Conservation (phyloP, 805 yeast genomes). For the Nadsonia fulvescens region DNA sequence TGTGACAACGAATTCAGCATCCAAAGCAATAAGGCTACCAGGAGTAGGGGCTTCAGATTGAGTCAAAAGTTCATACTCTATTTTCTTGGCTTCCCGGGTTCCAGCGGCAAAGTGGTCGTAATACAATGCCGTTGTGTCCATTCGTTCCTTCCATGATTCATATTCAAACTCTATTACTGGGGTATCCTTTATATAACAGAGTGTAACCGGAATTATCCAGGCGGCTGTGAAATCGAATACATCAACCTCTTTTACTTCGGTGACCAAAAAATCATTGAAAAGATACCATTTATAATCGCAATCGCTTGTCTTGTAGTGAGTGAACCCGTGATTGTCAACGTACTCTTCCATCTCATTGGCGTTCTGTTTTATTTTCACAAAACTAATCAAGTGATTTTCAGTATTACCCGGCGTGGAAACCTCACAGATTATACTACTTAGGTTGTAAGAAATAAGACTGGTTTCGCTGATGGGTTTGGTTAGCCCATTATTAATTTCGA, state of each 20-base stretch:
- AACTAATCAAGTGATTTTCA: constrained; percentile 20
- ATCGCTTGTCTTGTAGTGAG: too few species aligned
- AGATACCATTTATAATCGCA: constrained; percentile 45
- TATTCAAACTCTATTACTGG: constrained; percentile 23
- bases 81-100: constrained; percentile 35
- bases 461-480: too few species aligned
- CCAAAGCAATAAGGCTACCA: constrained; percentile 76
- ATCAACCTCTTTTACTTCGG: constrained; percentile 54
- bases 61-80: constrained; percentile 54
- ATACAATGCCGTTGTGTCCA: constrained; percentile 51
- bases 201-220: constrained; percentile 74
- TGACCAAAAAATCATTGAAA: constrained; percentile 83
- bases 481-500: too few species aligned
- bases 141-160: constrained; percentile 27
- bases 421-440: constrained; percentile 21
- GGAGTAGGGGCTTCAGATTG: constrained; percentile 50
- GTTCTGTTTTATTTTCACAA: constrained; percentile 17
- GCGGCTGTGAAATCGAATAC: constrained; percentile 51
- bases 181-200: constrained; percentile 34
- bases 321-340: too few species aligned
- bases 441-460: too few species aligned
- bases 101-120: constrained; percentile 59
- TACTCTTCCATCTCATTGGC: too few species aligned
- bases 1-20: constrained; percentile 85
- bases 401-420: constrained; percentile 12